These are phyloP conservation scores for Candida albicans DNA, from an alignment of 1,139 yeast genomes.

Conservation along the genomic window DNA sequence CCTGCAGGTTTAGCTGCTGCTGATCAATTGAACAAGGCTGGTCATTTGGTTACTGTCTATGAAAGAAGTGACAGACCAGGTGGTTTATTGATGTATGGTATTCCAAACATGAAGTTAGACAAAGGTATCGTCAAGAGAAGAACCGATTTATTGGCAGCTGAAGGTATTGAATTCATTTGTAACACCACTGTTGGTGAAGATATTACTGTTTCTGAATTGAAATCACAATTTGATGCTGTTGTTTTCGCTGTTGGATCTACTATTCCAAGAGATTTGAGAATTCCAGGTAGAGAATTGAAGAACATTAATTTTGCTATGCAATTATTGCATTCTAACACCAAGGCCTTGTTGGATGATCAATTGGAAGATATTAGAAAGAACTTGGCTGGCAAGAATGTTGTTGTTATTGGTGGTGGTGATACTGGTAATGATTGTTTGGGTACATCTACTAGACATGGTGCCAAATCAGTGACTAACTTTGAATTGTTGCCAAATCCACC, in stretches of 20 bases:
- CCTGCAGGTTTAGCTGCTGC: constrained; percentile 97
- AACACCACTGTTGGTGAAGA: constrained; percentile 85
- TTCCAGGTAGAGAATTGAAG: constrained; percentile 89
- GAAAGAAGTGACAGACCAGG: constrained; percentile 96
- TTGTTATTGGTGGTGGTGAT: constrained; percentile 99
- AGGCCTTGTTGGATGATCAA: constrained; percentile 81
- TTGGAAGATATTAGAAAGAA: constrained; percentile 73
- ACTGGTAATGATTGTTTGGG: constrained; percentile 99
- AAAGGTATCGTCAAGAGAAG: constrained; percentile 91
- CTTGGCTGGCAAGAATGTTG: constrained; percentile 82
- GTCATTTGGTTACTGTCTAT: constrained; percentile 86
- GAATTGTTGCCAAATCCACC: constrained; percentile 95
- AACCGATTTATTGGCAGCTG: constrained; percentile 85
- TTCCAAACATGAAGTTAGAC: constrained; percentile 98
- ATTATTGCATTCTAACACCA: constrained; percentile 82
- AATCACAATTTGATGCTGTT: constrained; percentile 72
- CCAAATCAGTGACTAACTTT: constrained; percentile 91
- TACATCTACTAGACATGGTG: constrained; percentile 96
- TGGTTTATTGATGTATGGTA: constrained; percentile 97
- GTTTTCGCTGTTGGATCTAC: constrained; percentile 95
- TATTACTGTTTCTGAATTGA: constrained; percentile 66
- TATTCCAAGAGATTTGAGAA: constrained; percentile 90
- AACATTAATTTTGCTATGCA: constrained; percentile 96
- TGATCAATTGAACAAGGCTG: constrained; percentile 95
- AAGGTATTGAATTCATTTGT: constrained; percentile 80